A percentile compares a stretch with the other conserved stretches of the same genome.
These are phyloP conservation scores for Heliamphora pulchella DNA, from an alignment of 179 eudicot genomes.

Conservation along the genomic window DNA sequence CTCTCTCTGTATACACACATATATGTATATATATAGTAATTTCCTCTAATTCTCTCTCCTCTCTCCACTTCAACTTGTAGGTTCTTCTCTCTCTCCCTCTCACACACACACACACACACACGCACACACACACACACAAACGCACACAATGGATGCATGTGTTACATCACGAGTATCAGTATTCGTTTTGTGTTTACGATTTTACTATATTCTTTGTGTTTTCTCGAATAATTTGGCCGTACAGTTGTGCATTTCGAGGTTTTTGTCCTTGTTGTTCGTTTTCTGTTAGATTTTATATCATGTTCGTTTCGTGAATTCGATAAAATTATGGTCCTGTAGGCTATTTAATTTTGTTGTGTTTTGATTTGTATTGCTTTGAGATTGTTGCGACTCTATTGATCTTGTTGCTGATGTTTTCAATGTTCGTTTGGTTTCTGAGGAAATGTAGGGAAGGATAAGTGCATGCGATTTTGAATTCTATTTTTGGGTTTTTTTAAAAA, in stretches of 20 bases:
- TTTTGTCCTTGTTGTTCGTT: not conserved
- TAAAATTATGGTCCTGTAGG: not conserved
- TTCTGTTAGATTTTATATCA: not conserved
- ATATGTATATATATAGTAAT: not conserved
- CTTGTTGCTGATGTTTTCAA: too few species aligned
- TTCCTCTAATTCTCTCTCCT: not conserved
- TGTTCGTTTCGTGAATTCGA: not conserved
- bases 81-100: not conserved
- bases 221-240: not conserved
- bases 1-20: not conserved
- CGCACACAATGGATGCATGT: too few species aligned
- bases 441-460: not conserved
- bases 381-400: too few species aligned
- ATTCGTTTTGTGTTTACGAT: not conserved
- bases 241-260: not conserved
- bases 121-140: not conserved
- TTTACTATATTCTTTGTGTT: not conserved
- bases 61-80: slow-evolving; percentile 1
- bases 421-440: not conserved
- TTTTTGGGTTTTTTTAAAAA: too few species aligned
- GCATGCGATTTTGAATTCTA: too few species aligned
- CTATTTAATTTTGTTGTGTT: not conserved
- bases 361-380: not conserved
- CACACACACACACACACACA: not conserved
- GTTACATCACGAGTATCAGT: not conserved